Evolutionary conservation across 352 stramenopile species (phyloP).

Genomic region (Phytophthora sojae): DNA sequence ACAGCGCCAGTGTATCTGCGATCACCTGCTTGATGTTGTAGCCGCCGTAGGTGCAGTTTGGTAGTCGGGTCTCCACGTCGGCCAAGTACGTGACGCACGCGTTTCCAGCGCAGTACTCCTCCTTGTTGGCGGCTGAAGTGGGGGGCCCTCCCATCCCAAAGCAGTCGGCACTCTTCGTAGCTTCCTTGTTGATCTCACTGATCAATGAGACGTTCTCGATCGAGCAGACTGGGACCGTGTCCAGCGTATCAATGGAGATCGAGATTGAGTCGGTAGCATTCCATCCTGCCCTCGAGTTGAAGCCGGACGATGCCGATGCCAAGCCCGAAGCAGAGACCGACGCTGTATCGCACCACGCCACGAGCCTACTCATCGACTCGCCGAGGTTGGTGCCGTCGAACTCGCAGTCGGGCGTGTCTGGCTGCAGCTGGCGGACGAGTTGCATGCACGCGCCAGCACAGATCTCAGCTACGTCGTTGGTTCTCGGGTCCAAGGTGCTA

Average conservation of each 20-base stretch:
- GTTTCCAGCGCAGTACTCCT: slow-evolving; percentile 9
- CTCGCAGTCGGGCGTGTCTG: slow-evolving; percentile 24
- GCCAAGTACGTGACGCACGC: slow-evolving; percentile 20
- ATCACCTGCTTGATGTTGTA: slow-evolving; percentile 23
- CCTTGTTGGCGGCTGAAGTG: not conserved
- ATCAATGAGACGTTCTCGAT: slow-evolving; percentile 7
- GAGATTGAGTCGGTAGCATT: not conserved
- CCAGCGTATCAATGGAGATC: not conserved
- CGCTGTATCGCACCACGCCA: slow-evolving; percentile 10
- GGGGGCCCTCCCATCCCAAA: slow-evolving; percentile 18
- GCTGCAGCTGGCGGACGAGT: slow-evolving; percentile 15
- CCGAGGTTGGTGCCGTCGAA: slow-evolving; percentile 23
- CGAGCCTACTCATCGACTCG: slow-evolving; percentile 4
- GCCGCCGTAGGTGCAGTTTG: slow-evolving; percentile 19
- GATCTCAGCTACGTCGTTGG: slow-evolving; percentile 12
- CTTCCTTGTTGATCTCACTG: slow-evolving; percentile 7
- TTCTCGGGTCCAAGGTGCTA: slow-evolving; percentile 14
- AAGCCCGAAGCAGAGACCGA: slow-evolving; percentile 3
- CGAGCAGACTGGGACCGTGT: slow-evolving; percentile 6
- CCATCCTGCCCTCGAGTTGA: not conserved
- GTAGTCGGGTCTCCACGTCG: slow-evolving; percentile 12
- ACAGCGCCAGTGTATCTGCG: slow-evolving; percentile 15
- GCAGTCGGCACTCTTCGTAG: slow-evolving; percentile 16
- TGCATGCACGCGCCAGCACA: slow-evolving; percentile 22
- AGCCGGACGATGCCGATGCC: not conserved